A percentile compares a stretch with the other conserved stretches of the same genome.
Evolutionary conservation across 495 filamentous ascomycete genomes (phyloP).

Genomic region (Cryomyces minteri): DNA sequence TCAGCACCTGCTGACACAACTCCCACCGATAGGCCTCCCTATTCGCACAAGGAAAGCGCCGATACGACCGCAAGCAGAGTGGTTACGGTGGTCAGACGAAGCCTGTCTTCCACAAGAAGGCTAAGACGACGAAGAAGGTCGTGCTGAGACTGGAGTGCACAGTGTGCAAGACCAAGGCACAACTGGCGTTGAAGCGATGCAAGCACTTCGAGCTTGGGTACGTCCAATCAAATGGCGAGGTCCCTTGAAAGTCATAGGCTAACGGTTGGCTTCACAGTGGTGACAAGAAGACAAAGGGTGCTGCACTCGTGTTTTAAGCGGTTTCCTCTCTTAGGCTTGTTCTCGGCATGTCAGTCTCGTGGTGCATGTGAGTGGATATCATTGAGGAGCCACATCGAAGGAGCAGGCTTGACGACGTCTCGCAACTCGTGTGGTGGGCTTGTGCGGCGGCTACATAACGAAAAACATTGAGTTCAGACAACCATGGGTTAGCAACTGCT

Average conservation of each 20-base stretch:
- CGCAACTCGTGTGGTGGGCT: too few relatives aligned
- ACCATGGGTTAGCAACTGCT: too few relatives aligned
- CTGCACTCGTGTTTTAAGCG: conserved; percentile 86
- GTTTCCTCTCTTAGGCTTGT: not conserved
- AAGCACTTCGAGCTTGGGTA: conserved; percentile 99
- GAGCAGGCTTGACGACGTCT: too few relatives aligned
- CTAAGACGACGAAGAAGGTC: conserved; percentile 99
- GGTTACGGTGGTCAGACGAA: conserved; percentile 99
- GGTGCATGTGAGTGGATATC: too few relatives aligned
- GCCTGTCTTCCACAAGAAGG: conserved; percentile 99
- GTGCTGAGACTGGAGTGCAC: conserved; percentile 96
- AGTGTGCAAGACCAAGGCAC: conserved; percentile 93
- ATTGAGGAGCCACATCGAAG: too few relatives aligned
- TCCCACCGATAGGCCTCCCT: conserved; percentile 49
- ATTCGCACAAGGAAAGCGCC: conserved; percentile 97
- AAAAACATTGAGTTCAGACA: too few relatives aligned
- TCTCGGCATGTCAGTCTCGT: too few relatives aligned
- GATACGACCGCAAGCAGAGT: conserved; percentile 99
- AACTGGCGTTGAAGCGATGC: conserved; percentile 94
- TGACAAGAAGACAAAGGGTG: conserved; percentile 99
- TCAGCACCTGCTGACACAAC: not conserved
- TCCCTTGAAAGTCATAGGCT: not conserved
- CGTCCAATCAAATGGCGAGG: conserved; percentile 17
- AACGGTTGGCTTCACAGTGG: conserved; percentile 40
- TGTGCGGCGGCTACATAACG: too few relatives aligned